Evolutionary conservation across 2,329 filamentous ascomycete species (phyloP).

Genomic region (Sphaerulina populicola): DNA sequence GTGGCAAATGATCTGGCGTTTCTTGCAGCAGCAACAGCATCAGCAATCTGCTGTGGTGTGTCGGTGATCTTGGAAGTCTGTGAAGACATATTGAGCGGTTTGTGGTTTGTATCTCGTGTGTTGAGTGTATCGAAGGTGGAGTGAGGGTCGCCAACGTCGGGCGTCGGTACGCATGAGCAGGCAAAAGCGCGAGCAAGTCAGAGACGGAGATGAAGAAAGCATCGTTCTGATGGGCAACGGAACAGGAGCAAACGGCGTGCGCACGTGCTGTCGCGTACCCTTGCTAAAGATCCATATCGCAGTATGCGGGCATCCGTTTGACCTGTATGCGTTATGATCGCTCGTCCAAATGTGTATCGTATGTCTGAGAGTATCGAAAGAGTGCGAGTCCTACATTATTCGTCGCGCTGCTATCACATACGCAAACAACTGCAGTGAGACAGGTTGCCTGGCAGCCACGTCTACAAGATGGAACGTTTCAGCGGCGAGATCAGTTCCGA

Average conservation of each 20-base stretch:
- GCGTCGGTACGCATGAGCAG: not conserved
- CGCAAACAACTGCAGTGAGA: not conserved
- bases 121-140: too few relatives aligned
- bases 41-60: conserved; percentile 6
- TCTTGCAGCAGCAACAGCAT: not conserved
- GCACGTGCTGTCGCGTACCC: not conserved
- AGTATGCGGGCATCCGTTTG: not conserved
- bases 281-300: not conserved
- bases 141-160: not conserved
- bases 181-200: not conserved
- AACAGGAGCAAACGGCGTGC: not conserved
- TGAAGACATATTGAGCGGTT: not conserved
- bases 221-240: not conserved
- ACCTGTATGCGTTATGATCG: not conserved
- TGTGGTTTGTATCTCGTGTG: not conserved
- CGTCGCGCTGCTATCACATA: not conserved
- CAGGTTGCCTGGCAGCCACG: not conserved
- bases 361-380: not conserved
- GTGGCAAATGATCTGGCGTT: not conserved
- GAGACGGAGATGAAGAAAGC: not conserved
- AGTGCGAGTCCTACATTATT: not conserved
- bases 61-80: not conserved
- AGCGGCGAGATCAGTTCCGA: too few relatives aligned
- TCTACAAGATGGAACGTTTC: not conserved
- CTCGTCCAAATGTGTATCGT: not conserved